A percentile compares a stretch with the other conserved stretches of the same genome.
Conservation (phyloP, 768 basidiomycete genomes). For the Phlebiopsis flavidoalba region DNA sequence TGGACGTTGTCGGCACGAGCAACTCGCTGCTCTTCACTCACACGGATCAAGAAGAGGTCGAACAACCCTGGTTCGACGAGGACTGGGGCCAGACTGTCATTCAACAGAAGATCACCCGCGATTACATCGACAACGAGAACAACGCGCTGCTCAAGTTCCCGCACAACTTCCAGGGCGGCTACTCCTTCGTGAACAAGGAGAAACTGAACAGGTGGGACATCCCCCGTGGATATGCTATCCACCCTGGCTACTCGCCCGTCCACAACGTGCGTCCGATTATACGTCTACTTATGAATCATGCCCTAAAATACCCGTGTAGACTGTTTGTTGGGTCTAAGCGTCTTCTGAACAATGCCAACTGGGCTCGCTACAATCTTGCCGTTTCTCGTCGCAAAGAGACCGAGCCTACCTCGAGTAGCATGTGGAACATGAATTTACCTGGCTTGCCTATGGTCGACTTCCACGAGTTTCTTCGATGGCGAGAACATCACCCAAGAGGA, state of each 20-base stretch:
- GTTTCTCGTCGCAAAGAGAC: conserved; percentile 55
- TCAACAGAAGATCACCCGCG: conserved; percentile 46
- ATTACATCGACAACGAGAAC: conserved; percentile 46
- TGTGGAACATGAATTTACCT: conserved; percentile 63
- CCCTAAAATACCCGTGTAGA: conserved; percentile 26
- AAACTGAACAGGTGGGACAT: conserved; percentile 51
- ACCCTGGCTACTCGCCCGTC: conserved; percentile 51
- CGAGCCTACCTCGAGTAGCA: conserved; percentile 50
- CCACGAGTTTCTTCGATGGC: conserved; percentile 57
- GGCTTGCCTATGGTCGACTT: conserved; percentile 52
- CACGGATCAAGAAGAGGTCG: conserved; percentile 43
- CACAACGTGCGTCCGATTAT: conserved; percentile 35
- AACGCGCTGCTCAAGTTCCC: conserved; percentile 48
- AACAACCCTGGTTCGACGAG: conserved; percentile 51
- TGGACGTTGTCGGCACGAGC: conserved; percentile 54
- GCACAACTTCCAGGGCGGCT: conserved; percentile 51
- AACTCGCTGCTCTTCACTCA: conserved; percentile 53
- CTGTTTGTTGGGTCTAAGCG: conserved; percentile 56
- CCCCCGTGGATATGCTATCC: conserved; percentile 55
- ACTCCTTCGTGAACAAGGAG: conserved; percentile 51
- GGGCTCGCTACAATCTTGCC: conserved; percentile 60
- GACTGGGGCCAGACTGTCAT: conserved; percentile 53
- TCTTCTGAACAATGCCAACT: conserved; percentile 56
- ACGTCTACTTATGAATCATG: neutral
- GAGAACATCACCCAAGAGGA: conserved; percentile 63